These are phyloP conservation scores for Veloporphyrellus conicus DNA, from an alignment of 1,284 basidiomycete species.

Conservation along the genomic window DNA sequence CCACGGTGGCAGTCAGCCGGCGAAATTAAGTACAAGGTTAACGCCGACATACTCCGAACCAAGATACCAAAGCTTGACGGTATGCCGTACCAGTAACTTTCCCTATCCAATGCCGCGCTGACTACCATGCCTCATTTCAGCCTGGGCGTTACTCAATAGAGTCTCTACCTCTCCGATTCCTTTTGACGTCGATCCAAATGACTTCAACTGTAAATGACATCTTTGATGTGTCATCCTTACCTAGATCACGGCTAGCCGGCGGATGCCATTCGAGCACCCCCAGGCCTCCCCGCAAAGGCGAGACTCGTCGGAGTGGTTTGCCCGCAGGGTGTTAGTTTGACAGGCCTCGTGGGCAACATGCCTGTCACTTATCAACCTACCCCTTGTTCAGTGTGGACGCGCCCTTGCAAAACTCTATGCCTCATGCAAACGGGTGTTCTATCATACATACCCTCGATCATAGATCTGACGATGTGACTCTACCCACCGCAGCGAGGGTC, in stretches of 20 bases:
- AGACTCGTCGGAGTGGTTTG: too few relatives aligned
- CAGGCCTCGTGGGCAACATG: constrained; percentile 18
- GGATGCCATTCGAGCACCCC: too few relatives aligned
- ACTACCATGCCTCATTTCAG: background rate
- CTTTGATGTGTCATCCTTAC: background rate
- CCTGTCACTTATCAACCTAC: background rate
- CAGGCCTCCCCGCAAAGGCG: too few relatives aligned
- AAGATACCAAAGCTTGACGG: background rate
- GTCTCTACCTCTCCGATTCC: too few relatives aligned
- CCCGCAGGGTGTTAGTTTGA: too few relatives aligned
- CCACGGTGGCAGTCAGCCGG: background rate
- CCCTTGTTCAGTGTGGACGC: constrained; percentile 2
- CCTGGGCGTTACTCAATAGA: too few relatives aligned
- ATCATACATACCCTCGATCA: background rate
- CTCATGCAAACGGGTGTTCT: constrained; percentile 10
- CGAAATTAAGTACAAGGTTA: background rate
- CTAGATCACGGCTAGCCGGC: too few relatives aligned
- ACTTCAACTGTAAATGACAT: background rate
- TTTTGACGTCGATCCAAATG: constrained; percentile 7
- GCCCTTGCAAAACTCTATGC: constrained; percentile 14
- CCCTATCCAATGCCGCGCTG: background rate
- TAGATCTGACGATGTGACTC: too few relatives aligned
- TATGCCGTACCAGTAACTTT: background rate
- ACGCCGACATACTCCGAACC: background rate
- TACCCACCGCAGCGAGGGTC: too few relatives aligned